A percentile compares a stretch with the other conserved stretches of the same genome.
Evolutionary conservation across 352 stramenopile genomes (phyloP).

Genomic region (Phytopythium vexans): DNA sequence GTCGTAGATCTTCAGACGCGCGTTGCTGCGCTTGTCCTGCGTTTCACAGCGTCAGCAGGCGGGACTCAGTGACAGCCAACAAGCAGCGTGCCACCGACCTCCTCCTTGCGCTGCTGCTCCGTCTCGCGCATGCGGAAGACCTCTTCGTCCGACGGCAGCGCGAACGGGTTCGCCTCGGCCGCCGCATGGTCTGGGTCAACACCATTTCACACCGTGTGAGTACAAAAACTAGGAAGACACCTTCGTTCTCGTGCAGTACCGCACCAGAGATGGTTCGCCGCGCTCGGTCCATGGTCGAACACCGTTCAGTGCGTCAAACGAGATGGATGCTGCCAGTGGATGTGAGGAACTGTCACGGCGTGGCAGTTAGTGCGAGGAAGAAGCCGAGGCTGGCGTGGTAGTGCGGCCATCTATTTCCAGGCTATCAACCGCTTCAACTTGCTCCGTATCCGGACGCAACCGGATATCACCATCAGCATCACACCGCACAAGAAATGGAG

Average conservation of each 20-base stretch:
- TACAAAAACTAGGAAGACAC: neutral
- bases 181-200: slow-evolving; percentile 24
- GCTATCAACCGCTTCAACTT: neutral
- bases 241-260: neutral
- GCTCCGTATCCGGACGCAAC: too few species aligned
- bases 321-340: too few species aligned
- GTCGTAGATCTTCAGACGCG: slow-evolving; percentile 86
- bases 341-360: too few species aligned
- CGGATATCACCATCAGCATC: too few species aligned
- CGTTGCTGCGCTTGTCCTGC: slow-evolving; percentile 56
- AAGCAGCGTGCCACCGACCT: slow-evolving; percentile 19
- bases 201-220: neutral
- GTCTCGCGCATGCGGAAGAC: slow-evolving; percentile 93
- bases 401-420: neutral
- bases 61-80: neutral
- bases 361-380: too few species aligned
- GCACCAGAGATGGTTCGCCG: neutral
- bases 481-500: slow-evolving; percentile 15
- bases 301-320: too few species aligned
- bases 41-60: neutral
- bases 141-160: slow-evolving; percentile 92
- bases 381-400: too few species aligned
- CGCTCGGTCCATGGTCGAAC: too few species aligned
- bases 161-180: slow-evolving; percentile 87
- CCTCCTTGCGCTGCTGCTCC: slow-evolving; percentile 83